phyloP scores from a whole-genome alignment of 2,329 filamentous ascomycete species.

The Exophiala aquamarina region DNA sequence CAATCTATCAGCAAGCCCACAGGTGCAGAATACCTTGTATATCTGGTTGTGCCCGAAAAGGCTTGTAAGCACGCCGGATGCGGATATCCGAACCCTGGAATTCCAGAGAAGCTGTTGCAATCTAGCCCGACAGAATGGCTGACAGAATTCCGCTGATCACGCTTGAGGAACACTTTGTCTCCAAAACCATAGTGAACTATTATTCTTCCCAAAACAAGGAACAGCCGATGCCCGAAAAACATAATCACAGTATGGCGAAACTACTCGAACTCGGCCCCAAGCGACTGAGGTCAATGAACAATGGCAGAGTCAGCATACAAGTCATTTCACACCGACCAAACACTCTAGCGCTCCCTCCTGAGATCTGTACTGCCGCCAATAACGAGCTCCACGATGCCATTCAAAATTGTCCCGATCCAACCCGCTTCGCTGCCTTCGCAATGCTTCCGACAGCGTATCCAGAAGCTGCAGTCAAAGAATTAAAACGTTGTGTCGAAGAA shows the following conservation, averaged over 20 bases:
- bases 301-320: constrained; percentile 22
- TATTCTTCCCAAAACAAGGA: constrained; percentile 13
- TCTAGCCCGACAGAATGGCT: too few relatives aligned
- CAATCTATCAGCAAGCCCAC: too few relatives aligned
- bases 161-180: constrained; percentile 28
- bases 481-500: constrained; percentile 41
- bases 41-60: too few relatives aligned
- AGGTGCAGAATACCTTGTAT: too few relatives aligned
- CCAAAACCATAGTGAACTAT: constrained; percentile 18
- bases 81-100: too few relatives aligned
- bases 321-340: constrained; percentile 26
- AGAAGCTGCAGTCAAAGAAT: constrained; percentile 36
- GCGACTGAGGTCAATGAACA: constrained; percentile 22
- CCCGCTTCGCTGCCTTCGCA: constrained; percentile 45
- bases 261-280: constrained; percentile 18
- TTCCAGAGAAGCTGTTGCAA: too few relatives aligned
- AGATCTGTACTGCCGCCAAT: constrained; percentile 23
- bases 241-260: constrained; percentile 15
- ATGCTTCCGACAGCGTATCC: constrained; percentile 43
- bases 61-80: too few relatives aligned
- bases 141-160: constrained; percentile 23
- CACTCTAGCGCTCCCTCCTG: constrained; percentile 17
- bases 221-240: constrained; percentile 13
- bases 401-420: constrained; percentile 26
- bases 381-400: constrained; percentile 30